Evolutionary conservation across 176 grass and related monocot species (phyloP).

Genomic region (Phoenix roebelenii): DNA sequence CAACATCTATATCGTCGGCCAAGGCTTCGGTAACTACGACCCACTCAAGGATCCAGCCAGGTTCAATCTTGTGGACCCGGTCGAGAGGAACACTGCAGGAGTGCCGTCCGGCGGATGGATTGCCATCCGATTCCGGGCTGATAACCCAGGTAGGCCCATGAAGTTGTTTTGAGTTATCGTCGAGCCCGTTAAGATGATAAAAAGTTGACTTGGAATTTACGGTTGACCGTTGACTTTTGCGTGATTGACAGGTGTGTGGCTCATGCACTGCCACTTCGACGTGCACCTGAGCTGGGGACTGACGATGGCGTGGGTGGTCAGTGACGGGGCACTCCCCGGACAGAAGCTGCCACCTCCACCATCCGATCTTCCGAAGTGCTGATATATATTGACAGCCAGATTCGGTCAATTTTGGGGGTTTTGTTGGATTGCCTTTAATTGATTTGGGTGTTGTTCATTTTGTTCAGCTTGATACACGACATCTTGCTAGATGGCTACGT

Average conservation of each 20-base stretch:
- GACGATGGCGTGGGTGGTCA: conserved; percentile 2
- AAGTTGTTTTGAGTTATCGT: no score
- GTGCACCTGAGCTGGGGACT: conserved; percentile 8
- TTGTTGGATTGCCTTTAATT: not conserved
- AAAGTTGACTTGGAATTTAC: no score
- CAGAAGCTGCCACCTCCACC: conserved; percentile 7
- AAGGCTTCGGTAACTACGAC: conserved; percentile 60
- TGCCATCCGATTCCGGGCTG: conserved; percentile 42
- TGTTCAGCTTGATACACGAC: no score
- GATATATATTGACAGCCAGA: not conserved
- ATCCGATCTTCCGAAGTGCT: conserved; percentile 3
- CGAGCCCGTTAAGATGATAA: no score
- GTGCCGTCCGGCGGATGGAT: conserved; percentile 57
- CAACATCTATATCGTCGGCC: conserved; percentile 49
- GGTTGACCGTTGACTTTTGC: no score
- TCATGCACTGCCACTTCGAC: conserved; percentile 7
- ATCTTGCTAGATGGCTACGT: no score
- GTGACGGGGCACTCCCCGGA: not conserved
- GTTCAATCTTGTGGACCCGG: conserved; percentile 59
- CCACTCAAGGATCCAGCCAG: conserved; percentile 27
- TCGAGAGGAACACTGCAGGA: conserved; percentile 46
- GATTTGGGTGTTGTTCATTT: no score
- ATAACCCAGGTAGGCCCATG: conserved; percentile 39
- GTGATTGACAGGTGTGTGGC: not conserved
- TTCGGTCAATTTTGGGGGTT: not conserved